Evolutionary conservation across 139 green algal species (phyloP).

Genomic region (Closterium sp.): DNA sequence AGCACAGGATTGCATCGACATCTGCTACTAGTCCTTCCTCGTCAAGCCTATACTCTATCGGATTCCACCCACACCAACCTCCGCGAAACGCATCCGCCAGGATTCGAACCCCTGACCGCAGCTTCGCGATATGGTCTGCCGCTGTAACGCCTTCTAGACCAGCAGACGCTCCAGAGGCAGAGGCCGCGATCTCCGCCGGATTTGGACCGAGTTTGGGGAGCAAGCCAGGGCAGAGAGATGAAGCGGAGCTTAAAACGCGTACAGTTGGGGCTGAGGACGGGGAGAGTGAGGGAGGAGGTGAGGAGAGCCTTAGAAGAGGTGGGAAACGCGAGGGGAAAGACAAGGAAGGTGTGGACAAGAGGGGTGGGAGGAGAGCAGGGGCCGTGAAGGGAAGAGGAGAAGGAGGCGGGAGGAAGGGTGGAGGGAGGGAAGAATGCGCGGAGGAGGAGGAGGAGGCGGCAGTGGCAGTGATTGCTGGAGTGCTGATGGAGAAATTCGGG

Average conservation of each 20-base stretch:
- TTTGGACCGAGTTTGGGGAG: not conserved
- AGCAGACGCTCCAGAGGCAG: not conserved
- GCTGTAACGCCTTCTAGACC: not conserved
- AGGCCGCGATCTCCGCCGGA: not conserved
- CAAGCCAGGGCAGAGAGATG: not conserved
- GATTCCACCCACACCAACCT: not conserved
- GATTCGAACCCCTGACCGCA: not conserved
- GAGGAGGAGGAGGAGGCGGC: not conserved
- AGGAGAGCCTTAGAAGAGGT: not conserved
- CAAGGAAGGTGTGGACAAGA: not conserved
- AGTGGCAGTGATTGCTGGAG: not conserved
- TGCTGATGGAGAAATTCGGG: not conserved
- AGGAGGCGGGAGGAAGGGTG: not conserved
- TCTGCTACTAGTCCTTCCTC: not conserved
- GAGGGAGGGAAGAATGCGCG: not conserved
- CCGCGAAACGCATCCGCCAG: not conserved
- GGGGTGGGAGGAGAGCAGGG: not conserved
- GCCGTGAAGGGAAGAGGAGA: not conserved
- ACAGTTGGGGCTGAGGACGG: not conserved
- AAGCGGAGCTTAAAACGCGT: not conserved
- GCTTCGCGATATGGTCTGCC: not conserved
- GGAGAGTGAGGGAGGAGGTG: not conserved
- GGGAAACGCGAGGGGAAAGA: not conserved
- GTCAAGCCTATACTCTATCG: not conserved
- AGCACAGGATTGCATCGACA: not conserved